Evolutionary conservation across 805 yeast species (phyloP).

Genomic region (Grigorovia jiainica): DNA sequence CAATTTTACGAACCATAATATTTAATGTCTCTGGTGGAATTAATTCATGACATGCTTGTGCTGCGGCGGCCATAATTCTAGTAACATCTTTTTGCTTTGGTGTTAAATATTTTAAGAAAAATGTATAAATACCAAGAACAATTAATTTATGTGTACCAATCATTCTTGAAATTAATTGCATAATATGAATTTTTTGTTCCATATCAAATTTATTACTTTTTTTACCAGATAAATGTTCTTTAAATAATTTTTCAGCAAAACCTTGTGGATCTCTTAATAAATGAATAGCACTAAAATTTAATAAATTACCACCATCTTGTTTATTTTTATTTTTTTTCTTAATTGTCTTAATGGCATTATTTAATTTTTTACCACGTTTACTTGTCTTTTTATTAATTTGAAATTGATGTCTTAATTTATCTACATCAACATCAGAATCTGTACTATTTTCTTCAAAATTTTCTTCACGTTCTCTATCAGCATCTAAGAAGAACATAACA

Average conservation of each 20-base stretch:
- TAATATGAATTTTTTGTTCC: conserved; percentile 80
- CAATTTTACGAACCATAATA: conserved; percentile 79
- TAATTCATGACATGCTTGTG: conserved; percentile 92
- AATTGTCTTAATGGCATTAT: conserved; percentile 56
- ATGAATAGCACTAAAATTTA: conserved; percentile 93
- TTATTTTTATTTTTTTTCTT: conserved; percentile 56
- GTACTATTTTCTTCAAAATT: conserved; percentile 61
- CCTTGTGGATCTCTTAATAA: conserved; percentile 95
- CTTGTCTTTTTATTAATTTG: conserved; percentile 73
- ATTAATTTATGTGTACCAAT: conserved; percentile 93
- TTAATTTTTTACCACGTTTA: conserved; percentile 74
- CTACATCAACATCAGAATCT: conserved; percentile 64
- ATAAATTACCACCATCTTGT: conserved; percentile 40
- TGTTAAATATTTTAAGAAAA: conserved; percentile 77
- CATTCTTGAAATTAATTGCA: conserved; percentile 80
- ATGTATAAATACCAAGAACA: conserved; percentile 82
- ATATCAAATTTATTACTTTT: conserved; percentile 61
- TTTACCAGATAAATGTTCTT: conserved; percentile 61
- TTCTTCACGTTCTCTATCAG: conserved; percentile 73
- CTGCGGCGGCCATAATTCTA: conserved; percentile 91
- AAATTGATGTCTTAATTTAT: conserved; percentile 68
- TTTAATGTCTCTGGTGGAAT: conserved; percentile 91
- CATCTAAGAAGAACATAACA: conserved; percentile 84
- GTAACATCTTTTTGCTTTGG: conserved; percentile 95
- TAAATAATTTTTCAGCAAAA: conserved; percentile 79